Conservation (phyloP, 2,329 filamentous ascomycete genomes). For the Stromatinia cepivora region DNA sequence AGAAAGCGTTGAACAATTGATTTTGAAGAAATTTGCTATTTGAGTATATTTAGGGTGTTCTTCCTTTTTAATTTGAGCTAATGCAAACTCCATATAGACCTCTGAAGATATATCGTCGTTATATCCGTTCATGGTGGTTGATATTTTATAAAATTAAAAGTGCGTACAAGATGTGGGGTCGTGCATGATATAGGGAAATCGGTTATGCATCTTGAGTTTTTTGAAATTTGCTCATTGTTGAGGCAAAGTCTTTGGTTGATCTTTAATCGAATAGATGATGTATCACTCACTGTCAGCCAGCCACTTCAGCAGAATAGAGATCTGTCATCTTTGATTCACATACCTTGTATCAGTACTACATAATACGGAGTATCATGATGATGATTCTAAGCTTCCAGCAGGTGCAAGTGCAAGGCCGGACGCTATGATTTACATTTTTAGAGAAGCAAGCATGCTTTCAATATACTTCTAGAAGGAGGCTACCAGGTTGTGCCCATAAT, state of each 20-base stretch:
- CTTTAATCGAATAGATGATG: not conserved
- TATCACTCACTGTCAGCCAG: not conserved
- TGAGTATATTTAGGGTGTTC: too few relatives aligned
- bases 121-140: too few relatives aligned
- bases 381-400: not conserved
- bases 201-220: not conserved
- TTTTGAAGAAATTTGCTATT: too few relatives aligned
- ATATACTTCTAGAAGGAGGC: not conserved
- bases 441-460: too few relatives aligned
- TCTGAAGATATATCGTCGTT: too few relatives aligned
- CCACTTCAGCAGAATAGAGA: not conserved
- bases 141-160: too few relatives aligned
- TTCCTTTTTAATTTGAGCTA: too few relatives aligned
- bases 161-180: too few relatives aligned
- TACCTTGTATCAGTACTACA: not conserved
- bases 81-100: too few relatives aligned
- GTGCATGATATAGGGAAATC: too few relatives aligned
- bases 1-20: too few relatives aligned
- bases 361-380: not conserved
- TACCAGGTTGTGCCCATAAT: not conserved
- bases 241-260: not conserved
- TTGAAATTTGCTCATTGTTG: not conserved
- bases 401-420: not conserved
- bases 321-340: conserved; percentile 8
- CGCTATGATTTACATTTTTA: not conserved